Evolutionary conservation across 257 asterid genomes (phyloP).

Genomic region (Schizonepeta tenuifolia): DNA sequence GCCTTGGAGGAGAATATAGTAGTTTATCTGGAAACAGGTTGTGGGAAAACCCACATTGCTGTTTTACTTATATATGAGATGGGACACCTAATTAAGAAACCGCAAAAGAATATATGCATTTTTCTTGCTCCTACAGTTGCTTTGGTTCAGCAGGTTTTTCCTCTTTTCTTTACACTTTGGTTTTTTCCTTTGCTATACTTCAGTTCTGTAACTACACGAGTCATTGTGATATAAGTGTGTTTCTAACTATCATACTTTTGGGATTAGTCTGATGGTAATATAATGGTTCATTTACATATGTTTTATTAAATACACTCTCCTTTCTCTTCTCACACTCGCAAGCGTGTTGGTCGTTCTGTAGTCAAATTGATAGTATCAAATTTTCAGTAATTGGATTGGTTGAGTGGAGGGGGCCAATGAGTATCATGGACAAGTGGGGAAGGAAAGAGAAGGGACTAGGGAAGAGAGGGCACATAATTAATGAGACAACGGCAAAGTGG

Average conservation of each 20-base stretch:
- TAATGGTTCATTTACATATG: neutral
- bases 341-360: neutral
- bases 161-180: constrained; percentile 9
- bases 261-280: neutral
- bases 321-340: neutral
- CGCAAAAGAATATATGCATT: constrained; percentile 80
- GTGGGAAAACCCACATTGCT: constrained; percentile 97
- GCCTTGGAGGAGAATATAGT: constrained; percentile 83
- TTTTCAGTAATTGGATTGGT: neutral
- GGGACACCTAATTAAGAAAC: constrained; percentile 82
- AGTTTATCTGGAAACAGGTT: constrained; percentile 89
- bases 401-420: no score
- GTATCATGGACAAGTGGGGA: no score
- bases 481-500: no score
- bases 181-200: neutral
- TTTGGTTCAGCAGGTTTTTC: constrained; percentile 87
- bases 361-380: neutral
- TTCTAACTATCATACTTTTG: constrained; percentile 4
- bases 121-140: constrained; percentile 98
- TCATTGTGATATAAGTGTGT: neutral
- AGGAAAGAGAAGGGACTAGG: no score
- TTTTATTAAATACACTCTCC: neutral
- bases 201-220: constrained; percentile 5
- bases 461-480: neutral
- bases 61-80: constrained; percentile 87